These are phyloP conservation scores for Lipomyces kockii DNA, from an alignment of 805 yeast species.

Conservation along the genomic window DNA sequence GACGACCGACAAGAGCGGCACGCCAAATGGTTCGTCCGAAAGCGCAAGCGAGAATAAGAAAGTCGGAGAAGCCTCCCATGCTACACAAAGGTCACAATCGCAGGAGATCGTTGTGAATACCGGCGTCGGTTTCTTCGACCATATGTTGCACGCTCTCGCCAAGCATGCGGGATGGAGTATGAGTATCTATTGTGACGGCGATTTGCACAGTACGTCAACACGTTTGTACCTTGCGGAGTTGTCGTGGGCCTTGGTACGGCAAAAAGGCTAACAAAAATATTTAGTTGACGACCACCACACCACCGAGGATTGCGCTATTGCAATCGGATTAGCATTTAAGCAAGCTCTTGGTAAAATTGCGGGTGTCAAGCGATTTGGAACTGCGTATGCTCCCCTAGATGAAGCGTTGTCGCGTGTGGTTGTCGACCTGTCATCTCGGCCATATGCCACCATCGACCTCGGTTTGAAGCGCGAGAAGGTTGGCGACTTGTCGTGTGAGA, in stretches of 20 bases:
- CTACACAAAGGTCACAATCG: conserved; percentile 67
- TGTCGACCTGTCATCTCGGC: conserved; percentile 92
- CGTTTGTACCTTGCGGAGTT: neutral
- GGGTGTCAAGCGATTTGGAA: conserved; percentile 92
- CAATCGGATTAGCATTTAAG: conserved; percentile 87
- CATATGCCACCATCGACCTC: conserved; percentile 85
- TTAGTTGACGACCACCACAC: conserved; percentile 91
- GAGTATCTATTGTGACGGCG: conserved; percentile 88
- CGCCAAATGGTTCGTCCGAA: conserved; percentile 46
- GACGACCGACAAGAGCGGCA: conserved; percentile 56
- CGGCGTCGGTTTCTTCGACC: conserved; percentile 94
- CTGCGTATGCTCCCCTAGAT: conserved; percentile 93
- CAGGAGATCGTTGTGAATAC: conserved; percentile 83
- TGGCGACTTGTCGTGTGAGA: conserved; percentile 90
- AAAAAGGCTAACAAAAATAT: neutral
- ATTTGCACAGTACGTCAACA: conserved; percentile 60
- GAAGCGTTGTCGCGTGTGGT: conserved; percentile 96
- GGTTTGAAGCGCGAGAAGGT: conserved; percentile 91
- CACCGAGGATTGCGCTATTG: conserved; percentile 93
- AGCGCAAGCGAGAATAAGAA: conserved; percentile 42
- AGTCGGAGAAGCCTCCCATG: conserved; percentile 49
- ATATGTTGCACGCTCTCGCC: conserved; percentile 96
- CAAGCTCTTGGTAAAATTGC: conserved; percentile 84
- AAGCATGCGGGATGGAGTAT: conserved; percentile 97
- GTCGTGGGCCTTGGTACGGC: neutral